Base-by-base conservation (phyloP, 345 rosid genomes). In the Salix viminalis region DNA sequence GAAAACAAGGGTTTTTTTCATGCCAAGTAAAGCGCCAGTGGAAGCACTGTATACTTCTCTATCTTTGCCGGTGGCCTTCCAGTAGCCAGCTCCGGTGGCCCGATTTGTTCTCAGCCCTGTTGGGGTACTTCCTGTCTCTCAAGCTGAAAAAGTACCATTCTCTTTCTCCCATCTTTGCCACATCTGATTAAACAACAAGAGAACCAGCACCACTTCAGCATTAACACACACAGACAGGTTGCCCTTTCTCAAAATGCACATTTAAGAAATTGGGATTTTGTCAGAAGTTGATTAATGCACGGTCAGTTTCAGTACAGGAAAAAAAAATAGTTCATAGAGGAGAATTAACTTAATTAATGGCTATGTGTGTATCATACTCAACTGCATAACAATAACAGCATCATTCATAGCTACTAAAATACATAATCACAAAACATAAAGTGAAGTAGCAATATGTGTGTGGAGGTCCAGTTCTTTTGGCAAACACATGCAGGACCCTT, bases 11-110 rank as follows among this genome's bases (percentile, higher is more conserved):
- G 97, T 91, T 75, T 93, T 93, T 81, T 93, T 93, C 95, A 91
- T 88, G 32, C 98, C 98, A n/a, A 93, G 87, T n/a, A 91, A 85
- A 0, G 82, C 76, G 37, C 90, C 93, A 65, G 74, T 86, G 32
- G 87, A 77, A 50, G 85, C 85, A 79, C 91, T 79, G 82, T 83
- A 89, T 10, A 93, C 86, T 68, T 91, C 92, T 37, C 89, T 85
- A 67, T 93, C 98, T 82, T 93, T 93, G 36, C 98, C 98, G 28
- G 98, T 93, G 73, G 94, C 98, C 68, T 91, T 93, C 98, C 98
- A 93, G 81, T 93, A 93, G 4, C 98, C 98, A 58, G 94, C 94
- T 13, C 86, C 88, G 15, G 98, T 93, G 56, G 98, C 98, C 80
- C 98, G 81, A 75, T 93, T 93, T 10, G 98, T 91, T 76, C 97